Evolutionary conservation across 2,329 filamentous ascomycete species (phyloP), one percentile per base, ranked within the genome.

Genomic region (Hymenoscyphus infarciens): DNA sequence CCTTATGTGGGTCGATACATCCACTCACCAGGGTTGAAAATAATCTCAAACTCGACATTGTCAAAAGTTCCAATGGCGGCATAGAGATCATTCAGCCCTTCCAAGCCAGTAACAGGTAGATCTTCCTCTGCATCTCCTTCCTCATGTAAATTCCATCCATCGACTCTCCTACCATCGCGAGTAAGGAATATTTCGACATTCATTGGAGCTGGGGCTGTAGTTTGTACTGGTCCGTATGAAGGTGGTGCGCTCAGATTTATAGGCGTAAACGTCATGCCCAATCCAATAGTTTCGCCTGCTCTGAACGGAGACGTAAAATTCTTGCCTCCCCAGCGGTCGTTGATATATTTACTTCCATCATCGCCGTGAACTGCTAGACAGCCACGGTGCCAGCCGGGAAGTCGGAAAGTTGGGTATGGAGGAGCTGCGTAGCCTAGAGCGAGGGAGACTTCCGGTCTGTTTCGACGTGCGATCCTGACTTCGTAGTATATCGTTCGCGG

Each of bases 311-410:
- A 69, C 0, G 86, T 87, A 66, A 93, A 93, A 61, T 85, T 80
- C 66, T 84, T 83, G 19, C 91, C 91, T 25, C 91, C 90, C 79
- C 83, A 89, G 7, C 81, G 81, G 73, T 94, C 88, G 72, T 92
- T 91, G 70, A 92, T 81, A 73, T 89, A 95, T 74, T 83, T 83
- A 69, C 88, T 82, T 0, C 91, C 91, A 74, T 94, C 91, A 74
- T 94, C 91, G 56, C 88, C 87, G 73, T 94, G 91, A n/a, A 94
- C 85, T 1, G 81, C 91, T 15, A 93, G 71, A 66, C 85, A 88
- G 19, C 84, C 90, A 38, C 90, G 83, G 72, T 95, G 88, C 91
- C 90, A 94, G 1, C 91, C 91, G 0, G 91, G 91, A 64, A 93
- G 82, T 7, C 91, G 83, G 78, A 91, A 94, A 0, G 82, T 80